phyloP scores from a whole-genome alignment of 306 rosid genomes.

The Benincasa hispida region DNA sequence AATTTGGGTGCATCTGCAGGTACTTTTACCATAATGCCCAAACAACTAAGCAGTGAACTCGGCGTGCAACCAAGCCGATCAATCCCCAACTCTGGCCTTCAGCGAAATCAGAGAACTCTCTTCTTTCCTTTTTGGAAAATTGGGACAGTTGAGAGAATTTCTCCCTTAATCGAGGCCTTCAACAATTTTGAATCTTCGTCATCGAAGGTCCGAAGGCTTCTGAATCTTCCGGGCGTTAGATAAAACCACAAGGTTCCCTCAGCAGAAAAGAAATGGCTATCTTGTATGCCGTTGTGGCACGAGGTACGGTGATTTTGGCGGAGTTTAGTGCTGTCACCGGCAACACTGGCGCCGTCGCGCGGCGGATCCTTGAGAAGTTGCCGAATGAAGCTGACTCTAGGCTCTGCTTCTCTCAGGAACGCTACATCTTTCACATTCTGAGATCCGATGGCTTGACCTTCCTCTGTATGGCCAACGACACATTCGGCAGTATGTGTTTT shows the following conservation, averaged over 20 bases:
- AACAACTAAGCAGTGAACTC: background rate
- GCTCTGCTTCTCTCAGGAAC: constrained; percentile 94
- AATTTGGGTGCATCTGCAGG: background rate
- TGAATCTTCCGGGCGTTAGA: background rate
- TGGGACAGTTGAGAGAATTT: background rate
- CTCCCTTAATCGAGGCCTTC: background rate
- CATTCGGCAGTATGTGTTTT: constrained; percentile 77
- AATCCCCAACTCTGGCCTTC: background rate
- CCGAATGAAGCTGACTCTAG: constrained; percentile 80
- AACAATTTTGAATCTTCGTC: background rate
- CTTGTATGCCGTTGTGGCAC: constrained; percentile 81
- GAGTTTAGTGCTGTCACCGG: constrained; percentile 97
- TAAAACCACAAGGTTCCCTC: background rate
- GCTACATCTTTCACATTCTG: constrained; percentile 85
- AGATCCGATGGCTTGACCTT: constrained; percentile 64
- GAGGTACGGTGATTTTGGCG: constrained; percentile 79
- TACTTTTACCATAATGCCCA: background rate
- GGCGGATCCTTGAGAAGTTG: constrained; percentile 86
- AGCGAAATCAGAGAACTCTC: background rate
- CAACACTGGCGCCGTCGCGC: constrained; percentile 83
- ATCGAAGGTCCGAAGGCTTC: background rate
- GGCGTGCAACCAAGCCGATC: background rate
- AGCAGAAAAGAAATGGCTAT: constrained; percentile 57
- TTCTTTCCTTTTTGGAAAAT: background rate
- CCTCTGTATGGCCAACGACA: constrained; percentile 93